These are phyloP conservation scores for Harringtonia lauricola DNA, from an alignment of 2,329 filamentous ascomycete species.

Conservation along the genomic window DNA sequence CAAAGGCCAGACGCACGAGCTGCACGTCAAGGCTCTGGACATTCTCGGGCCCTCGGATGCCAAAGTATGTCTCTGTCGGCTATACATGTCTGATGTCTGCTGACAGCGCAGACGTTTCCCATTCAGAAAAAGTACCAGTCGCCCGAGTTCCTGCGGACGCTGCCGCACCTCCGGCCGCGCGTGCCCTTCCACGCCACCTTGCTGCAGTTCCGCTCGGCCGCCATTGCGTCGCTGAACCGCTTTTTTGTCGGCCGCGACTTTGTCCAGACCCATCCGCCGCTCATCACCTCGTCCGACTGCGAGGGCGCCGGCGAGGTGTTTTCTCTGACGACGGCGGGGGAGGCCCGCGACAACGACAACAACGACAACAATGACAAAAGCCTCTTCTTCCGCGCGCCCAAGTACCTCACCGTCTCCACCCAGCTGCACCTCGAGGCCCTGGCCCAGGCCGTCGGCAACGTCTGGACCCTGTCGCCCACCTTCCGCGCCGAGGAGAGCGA, in stretches of 20 bases:
- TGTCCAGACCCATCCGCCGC: conserved; percentile 79
- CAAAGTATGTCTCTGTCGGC: conserved; percentile 43
- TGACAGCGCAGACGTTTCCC: conserved; percentile 58
- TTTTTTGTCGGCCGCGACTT: conserved; percentile 66
- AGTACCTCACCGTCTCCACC: conserved; percentile 90
- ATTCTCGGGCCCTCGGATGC: conserved; percentile 70
- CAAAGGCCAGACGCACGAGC: conserved; percentile 64
- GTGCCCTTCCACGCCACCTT: conserved; percentile 72
- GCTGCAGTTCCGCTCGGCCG: conserved; percentile 71
- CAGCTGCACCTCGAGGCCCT: conserved; percentile 92
- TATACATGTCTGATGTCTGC: neutral
- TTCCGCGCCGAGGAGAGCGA: conserved; percentile 92
- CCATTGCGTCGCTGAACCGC: conserved; percentile 58
- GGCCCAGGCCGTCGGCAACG: conserved; percentile 75
- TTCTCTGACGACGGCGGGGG: conserved; percentile 36
- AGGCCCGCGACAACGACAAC: conserved; percentile 15
- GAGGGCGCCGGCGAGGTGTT: conserved; percentile 96
- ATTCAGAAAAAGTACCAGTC: conserved; percentile 96
- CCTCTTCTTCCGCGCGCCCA: conserved; percentile 73
- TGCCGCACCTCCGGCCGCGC: conserved; percentile 78
- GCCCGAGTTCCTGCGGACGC: conserved; percentile 73
- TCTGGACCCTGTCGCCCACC: conserved; percentile 89
- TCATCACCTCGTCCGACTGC: conserved; percentile 94
- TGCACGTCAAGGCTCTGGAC: conserved; percentile 59
- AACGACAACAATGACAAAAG: too few species aligned